Evolutionary conservation across 163 green algal genomes (phyloP).

Genomic region (Volvox carteri): DNA sequence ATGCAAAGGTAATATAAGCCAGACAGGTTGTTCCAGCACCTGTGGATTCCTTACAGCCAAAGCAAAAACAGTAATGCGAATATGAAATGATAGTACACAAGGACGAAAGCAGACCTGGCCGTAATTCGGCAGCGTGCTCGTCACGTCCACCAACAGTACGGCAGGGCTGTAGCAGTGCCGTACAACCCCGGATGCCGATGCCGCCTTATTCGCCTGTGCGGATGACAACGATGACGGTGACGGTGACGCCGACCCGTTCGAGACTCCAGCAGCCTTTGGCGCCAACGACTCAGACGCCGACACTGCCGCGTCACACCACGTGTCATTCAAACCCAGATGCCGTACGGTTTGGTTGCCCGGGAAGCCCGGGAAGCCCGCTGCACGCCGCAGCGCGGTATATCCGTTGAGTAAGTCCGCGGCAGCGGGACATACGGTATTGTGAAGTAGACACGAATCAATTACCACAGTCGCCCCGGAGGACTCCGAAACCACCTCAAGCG

Average conservation of each 20-base stretch:
- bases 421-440: constrained; percentile 33
- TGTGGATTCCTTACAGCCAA: no score
- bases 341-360: not conserved
- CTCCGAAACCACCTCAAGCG: constrained; percentile 29
- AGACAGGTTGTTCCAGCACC: no score
- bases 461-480: constrained; percentile 19
- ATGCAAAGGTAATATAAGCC: no score
- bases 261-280: no score
- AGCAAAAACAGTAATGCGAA: no score
- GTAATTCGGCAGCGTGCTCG: not conserved
- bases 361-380: not conserved
- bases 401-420: not conserved
- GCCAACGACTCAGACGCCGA: not conserved
- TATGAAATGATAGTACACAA: no score
- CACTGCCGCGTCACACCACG: constrained; percentile 8
- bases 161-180: constrained; percentile 11
- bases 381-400: not conserved
- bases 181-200: not conserved
- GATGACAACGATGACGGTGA: not conserved
- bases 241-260: no score
- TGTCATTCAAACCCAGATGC: constrained; percentile 1
- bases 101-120: no score
- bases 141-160: not conserved
- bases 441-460: constrained; percentile 12
- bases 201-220: not conserved